A percentile compares a stretch with the other conserved stretches of the same genome.
Evolutionary conservation across 140 eudicot genomes (phyloP).

Genomic region (Cichorium intybus): DNA sequence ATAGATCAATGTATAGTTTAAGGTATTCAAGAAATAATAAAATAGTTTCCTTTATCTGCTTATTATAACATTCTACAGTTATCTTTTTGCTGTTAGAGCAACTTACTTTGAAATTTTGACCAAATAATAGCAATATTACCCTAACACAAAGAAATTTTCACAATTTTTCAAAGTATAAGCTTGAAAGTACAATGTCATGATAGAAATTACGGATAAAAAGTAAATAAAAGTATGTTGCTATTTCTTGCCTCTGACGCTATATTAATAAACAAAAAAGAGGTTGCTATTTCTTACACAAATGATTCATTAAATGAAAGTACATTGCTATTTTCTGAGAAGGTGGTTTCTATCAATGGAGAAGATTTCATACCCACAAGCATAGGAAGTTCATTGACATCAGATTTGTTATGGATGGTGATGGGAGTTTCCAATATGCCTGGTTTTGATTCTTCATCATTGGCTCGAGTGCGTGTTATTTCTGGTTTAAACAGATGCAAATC

Average conservation of each 20-base stretch:
- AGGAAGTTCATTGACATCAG: slow-evolving; percentile 45
- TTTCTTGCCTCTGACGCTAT: too few species aligned
- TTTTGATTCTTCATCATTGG: slow-evolving; percentile 44
- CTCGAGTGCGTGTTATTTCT: slow-evolving; percentile 60
- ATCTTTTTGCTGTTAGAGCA: too few species aligned
- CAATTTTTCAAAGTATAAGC: too few species aligned
- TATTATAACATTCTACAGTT: too few species aligned
- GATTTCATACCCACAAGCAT: slow-evolving; percentile 79
- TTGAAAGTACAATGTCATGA: too few species aligned
- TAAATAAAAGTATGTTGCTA: too few species aligned
- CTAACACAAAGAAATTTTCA: too few species aligned
- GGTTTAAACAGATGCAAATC: slow-evolving; percentile 30
- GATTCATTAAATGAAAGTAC: neutral
- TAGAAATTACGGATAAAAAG: too few species aligned
- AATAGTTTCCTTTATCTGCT: too few species aligned
- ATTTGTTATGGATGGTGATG: slow-evolving; percentile 81
- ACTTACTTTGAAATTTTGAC: too few species aligned
- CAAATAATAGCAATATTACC: too few species aligned
- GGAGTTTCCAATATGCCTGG: slow-evolving; percentile 72
- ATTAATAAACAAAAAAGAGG: too few species aligned
- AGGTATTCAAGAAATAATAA: neutral
- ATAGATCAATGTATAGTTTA: neutral
- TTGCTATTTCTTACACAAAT: neutral
- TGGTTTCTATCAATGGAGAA: slow-evolving; percentile 55
- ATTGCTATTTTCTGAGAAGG: slow-evolving; percentile 30